phyloP scores from a whole-genome alignment of 805 yeast species.

The Vanderwaltozyma verrucispora region DNA sequence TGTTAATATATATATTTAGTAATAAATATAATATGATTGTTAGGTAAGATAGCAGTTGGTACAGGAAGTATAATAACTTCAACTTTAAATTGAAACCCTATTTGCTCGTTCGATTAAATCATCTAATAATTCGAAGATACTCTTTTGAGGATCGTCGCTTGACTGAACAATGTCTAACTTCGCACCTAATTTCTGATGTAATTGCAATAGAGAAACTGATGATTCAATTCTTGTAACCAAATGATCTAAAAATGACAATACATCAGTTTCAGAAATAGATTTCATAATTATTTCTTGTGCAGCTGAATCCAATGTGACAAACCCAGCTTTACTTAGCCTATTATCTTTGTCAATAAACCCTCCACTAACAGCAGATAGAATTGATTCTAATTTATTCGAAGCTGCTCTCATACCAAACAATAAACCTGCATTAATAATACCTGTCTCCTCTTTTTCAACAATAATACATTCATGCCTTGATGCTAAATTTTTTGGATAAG shows the following conservation, averaged over 20 bases:
- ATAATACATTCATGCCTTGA: conserved; percentile 44
- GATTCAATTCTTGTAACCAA: conserved; percentile 61
- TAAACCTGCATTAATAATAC: conserved; percentile 29
- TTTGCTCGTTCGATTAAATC: conserved; percentile 7
- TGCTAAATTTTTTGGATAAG: conserved; percentile 57
- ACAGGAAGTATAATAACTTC: no score
- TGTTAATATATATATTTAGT: no score
- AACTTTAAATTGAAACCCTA: no score
- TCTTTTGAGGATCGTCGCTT: conserved; percentile 8
- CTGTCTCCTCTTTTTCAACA: conserved; percentile 22
- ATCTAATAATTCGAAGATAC: conserved; percentile 24
- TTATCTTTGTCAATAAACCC: conserved; percentile 21
- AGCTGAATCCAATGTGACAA: conserved; percentile 9
- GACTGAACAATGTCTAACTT: conserved; percentile 11
- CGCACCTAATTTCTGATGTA: conserved; percentile 30
- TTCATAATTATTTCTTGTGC: conserved; percentile 13
- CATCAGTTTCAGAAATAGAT: conserved; percentile 30
- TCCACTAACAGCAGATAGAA: conserved; percentile 42
- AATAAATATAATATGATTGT: no score
- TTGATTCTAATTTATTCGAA: conserved; percentile 47
- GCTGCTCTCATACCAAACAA: conserved; percentile 44
- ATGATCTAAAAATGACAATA: conserved; percentile 50
- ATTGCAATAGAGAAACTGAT: conserved; percentile 35
- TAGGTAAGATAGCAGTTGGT: no score
- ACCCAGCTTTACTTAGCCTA: conserved; percentile 1